Evolutionary conservation across 306 rosid genomes (phyloP).

Genomic region (Quercus robur): DNA sequence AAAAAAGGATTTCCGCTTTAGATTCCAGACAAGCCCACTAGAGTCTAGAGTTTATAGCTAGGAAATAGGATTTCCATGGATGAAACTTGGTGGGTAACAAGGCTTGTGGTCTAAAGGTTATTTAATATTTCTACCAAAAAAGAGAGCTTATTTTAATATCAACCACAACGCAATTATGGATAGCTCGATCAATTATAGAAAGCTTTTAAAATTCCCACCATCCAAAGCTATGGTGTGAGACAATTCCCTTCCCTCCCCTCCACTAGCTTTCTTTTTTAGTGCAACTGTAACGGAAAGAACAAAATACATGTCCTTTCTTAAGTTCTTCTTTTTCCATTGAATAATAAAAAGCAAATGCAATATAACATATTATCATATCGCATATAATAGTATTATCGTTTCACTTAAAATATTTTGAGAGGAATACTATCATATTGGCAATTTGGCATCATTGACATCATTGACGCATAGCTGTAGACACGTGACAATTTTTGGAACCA

Average conservation of each 20-base stretch:
- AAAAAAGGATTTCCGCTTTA: slow-evolving; percentile 5
- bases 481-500: slow-evolving; percentile 11
- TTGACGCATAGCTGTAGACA: not conserved
- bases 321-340: not conserved
- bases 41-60: no score
- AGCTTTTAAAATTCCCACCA: slow-evolving; percentile 16
- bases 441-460: not conserved
- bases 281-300: slow-evolving; percentile 21
- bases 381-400: slow-evolving; percentile 29
- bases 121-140: not conserved
- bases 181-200: slow-evolving; percentile 11
- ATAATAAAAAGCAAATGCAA: slow-evolving; percentile 15
- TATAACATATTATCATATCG: slow-evolving; percentile 31
- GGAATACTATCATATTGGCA: not conserved
- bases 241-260: slow-evolving; percentile 4
- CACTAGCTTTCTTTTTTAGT: slow-evolving; percentile 1
- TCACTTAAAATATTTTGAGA: not conserved
- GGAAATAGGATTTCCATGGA: not conserved
- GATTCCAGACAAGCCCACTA: not conserved
- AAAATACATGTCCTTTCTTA: slow-evolving; percentile 7
- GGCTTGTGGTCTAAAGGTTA: not conserved
- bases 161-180: slow-evolving; percentile 14
- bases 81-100: not conserved
- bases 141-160: not conserved
- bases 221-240: slow-evolving; percentile 4